These are phyloP conservation scores for Globisporangium acanthophoron DNA, from an alignment of 352 stramenopile species.

Conservation along the genomic window DNA sequence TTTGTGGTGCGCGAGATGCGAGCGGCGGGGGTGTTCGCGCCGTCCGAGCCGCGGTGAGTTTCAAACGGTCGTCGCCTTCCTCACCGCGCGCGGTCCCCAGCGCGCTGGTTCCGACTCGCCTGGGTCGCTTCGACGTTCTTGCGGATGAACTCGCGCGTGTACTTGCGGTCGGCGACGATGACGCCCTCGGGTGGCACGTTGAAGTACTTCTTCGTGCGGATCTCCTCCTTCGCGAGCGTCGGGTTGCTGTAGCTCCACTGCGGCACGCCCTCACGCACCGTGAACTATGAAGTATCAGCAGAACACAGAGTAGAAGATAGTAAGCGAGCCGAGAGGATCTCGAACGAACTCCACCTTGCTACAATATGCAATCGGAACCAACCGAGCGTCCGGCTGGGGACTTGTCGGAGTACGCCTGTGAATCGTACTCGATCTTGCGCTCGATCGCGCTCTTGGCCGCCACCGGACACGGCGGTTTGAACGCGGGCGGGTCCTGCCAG, in stretches of 20 bases:
- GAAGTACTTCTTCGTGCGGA: slow-evolving; percentile 38
- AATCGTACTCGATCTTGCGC: slow-evolving; percentile 47
- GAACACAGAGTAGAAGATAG: neutral
- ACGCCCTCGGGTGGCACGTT: slow-evolving; percentile 42
- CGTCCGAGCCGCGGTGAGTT: neutral
- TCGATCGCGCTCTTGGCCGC: slow-evolving; percentile 58
- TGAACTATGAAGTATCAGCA: slow-evolving; percentile 4
- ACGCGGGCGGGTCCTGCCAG: slow-evolving; percentile 17
- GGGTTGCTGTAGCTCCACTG: slow-evolving; percentile 52
- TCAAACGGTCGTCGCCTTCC: neutral
- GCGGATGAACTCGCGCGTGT: slow-evolving; percentile 64
- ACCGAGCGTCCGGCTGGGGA: slow-evolving; percentile 30
- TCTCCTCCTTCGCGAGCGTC: slow-evolving; percentile 28
- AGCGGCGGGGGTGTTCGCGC: slow-evolving; percentile 1
- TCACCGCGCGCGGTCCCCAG: neutral
- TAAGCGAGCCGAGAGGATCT: neutral
- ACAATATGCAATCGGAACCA: slow-evolving; percentile 5
- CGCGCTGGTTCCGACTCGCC: slow-evolving; percentile 19
- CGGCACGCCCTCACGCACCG: slow-evolving; percentile 20
- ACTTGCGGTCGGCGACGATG: slow-evolving; percentile 50
- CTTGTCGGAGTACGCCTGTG: slow-evolving; percentile 40
- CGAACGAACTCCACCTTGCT: neutral
- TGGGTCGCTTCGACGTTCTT: slow-evolving; percentile 42
- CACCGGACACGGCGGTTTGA: slow-evolving; percentile 39
- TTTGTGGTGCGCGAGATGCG: slow-evolving; percentile 15